phyloP scores from a whole-genome alignment of 1,139 yeast species.

The Nakaseomyces bracarensis region DNA sequence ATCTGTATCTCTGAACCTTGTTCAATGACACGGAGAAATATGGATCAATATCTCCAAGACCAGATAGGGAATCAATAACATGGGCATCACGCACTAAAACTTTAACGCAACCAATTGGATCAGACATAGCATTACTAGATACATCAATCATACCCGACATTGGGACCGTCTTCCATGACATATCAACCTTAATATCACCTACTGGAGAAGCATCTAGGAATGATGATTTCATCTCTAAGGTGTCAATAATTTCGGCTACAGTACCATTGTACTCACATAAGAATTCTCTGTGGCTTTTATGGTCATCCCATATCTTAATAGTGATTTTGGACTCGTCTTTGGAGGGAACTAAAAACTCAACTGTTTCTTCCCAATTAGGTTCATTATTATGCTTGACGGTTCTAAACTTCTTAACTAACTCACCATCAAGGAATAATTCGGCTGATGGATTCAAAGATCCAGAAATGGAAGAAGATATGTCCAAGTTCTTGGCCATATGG shows the following conservation, averaged over 20 bases:
- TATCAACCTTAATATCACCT: slow-evolving; percentile 40
- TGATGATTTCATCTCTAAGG: slow-evolving; percentile 43
- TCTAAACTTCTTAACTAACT: slow-evolving; percentile 49
- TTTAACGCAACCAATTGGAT: slow-evolving; percentile 58
- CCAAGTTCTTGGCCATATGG: slow-evolving; percentile 66
- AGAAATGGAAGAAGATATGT: slow-evolving; percentile 50
- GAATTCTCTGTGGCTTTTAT: slow-evolving; percentile 37
- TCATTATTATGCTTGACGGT: slow-evolving; percentile 57
- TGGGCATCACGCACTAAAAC: slow-evolving; percentile 47
- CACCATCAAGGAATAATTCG: slow-evolving; percentile 50
- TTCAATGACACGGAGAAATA: slow-evolving; percentile 51
- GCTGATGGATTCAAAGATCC: slow-evolving; percentile 70
- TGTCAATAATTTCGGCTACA: slow-evolving; percentile 47
- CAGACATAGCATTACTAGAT: slow-evolving; percentile 35
- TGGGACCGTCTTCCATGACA: slow-evolving; percentile 66
- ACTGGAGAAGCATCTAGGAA: slow-evolving; percentile 44
- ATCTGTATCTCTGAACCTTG: slow-evolving; percentile 49
- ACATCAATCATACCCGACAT: slow-evolving; percentile 43
- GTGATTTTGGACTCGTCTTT: slow-evolving; percentile 48
- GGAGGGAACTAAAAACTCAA: slow-evolving; percentile 54
- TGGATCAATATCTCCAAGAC: slow-evolving; percentile 69
- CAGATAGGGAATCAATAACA: slow-evolving; percentile 40
- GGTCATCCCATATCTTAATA: slow-evolving; percentile 51
- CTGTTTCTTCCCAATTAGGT: slow-evolving; percentile 59
- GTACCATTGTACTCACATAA: slow-evolving; percentile 41